A percentile compares a stretch with the other conserved stretches of the same genome.
These are phyloP conservation scores for Clitopilus hobsonii DNA, from an alignment of 768 basidiomycete genomes.

Conservation along the genomic window DNA sequence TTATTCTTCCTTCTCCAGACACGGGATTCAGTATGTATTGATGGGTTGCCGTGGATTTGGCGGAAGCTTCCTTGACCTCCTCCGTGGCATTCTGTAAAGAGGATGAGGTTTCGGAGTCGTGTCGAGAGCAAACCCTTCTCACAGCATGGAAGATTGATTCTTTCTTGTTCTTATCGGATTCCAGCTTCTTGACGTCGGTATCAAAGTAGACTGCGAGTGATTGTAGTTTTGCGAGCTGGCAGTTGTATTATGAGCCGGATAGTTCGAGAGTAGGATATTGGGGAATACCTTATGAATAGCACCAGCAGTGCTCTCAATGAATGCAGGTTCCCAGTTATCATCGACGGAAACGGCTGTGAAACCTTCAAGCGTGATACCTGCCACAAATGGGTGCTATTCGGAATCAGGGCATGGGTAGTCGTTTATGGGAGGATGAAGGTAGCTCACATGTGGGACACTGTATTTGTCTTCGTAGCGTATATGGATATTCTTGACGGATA, in stretches of 20 bases:
- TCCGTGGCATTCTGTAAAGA: not conserved
- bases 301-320: constrained; percentile 85
- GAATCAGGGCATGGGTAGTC: not conserved
- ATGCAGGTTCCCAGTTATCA: constrained; percentile 81
- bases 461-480: constrained; percentile 93
- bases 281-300: constrained; percentile 78
- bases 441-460: constrained; percentile 85
- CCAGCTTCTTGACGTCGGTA: constrained; percentile 82
- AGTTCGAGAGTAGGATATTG: not conserved
- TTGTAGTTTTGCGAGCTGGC: constrained; percentile 76
- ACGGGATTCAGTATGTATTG: constrained; percentile 96
- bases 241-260: not conserved
- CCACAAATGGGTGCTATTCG: constrained; percentile 86
- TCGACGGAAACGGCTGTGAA: constrained; percentile 91
- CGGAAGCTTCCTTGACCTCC: constrained; percentile 15
- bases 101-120: not conserved
- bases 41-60: constrained; percentile 39
- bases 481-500: constrained; percentile 94
- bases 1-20: constrained; percentile 87
- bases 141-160: constrained; percentile 75
- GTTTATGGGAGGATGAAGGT: not conserved
- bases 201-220: constrained; percentile 94
- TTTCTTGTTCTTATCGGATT: constrained; percentile 55
- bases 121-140: constrained; percentile 5
- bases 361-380: constrained; percentile 80